A percentile compares a stretch with the other conserved stretches of the same genome.
Conservation (phyloP, 176 grass and related monocot genomes). For the Miscanthus lutarioriparius region DNA sequence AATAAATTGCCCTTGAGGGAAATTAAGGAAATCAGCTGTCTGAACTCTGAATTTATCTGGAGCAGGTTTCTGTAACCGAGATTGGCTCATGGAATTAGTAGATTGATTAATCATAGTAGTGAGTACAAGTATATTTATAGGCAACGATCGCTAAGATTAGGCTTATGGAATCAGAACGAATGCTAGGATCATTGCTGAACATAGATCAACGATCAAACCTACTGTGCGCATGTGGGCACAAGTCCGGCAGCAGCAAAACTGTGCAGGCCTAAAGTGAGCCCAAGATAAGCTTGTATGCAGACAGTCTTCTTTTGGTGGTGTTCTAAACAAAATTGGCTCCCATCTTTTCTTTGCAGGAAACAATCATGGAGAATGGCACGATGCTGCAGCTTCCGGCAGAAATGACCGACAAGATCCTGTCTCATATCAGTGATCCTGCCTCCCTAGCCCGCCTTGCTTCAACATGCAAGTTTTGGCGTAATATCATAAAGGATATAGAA, state of each 20-base stretch:
- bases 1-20: neutral
- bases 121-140: neutral
- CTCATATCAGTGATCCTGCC: slow-evolving; percentile 26
- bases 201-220: neutral
- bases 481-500: slow-evolving; percentile 10
- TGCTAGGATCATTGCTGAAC: neutral
- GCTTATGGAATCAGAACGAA: neutral
- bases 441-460: slow-evolving; percentile 6
- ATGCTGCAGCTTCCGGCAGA: slow-evolving; percentile 23
- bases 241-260: neutral
- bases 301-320: neutral
- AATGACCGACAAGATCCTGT: slow-evolving; percentile 30
- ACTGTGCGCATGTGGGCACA: neutral
- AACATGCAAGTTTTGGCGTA: slow-evolving; percentile 25
- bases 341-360: slow-evolving; percentile 14
- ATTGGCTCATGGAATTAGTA: neutral
- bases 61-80: neutral
- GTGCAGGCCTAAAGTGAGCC: neutral
- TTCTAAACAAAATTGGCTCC: neutral
- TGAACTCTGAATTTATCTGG: neutral
- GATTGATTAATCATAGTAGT: neutral
- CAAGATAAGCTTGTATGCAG: neutral
- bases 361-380: slow-evolving; percentile 9
- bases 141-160: neutral
- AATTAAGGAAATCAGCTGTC: neutral